phyloP scores from a whole-genome alignment of 2,329 filamentous ascomycete genomes.

The Chaetothyriales sp. region DNA sequence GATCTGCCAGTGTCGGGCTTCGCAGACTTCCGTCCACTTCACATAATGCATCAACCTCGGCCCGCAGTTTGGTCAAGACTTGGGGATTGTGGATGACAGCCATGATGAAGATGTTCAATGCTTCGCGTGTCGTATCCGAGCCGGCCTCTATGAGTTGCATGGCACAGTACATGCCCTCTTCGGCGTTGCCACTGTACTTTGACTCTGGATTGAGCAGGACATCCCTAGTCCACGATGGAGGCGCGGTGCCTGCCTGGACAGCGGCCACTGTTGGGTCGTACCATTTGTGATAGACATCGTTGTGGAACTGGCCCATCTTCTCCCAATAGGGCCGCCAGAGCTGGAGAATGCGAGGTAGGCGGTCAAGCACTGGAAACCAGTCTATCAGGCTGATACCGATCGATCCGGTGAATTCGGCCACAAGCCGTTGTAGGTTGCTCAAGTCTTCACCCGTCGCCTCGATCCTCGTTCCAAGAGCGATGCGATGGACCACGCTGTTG shows the following conservation, averaged over 20 bases:
- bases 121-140: conserved; percentile 30
- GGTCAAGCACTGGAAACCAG: conserved; percentile 24
- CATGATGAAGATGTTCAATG: conserved; percentile 22
- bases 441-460: conserved; percentile 21
- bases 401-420: conserved; percentile 22
- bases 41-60: conserved; percentile 13
- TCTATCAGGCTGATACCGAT: conserved; percentile 24
- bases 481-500: conserved; percentile 24
- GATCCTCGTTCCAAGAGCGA: conserved; percentile 23
- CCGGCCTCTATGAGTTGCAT: conserved; percentile 30
- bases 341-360: conserved; percentile 22
- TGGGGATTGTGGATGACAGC: conserved; percentile 18
- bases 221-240: conserved; percentile 25
- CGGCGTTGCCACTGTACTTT: conserved; percentile 21
- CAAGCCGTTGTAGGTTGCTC: conserved; percentile 23
- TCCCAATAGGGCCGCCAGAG: conserved; percentile 23
- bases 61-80: conserved; percentile 14
- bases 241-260: conserved; percentile 19
- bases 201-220: conserved; percentile 20
- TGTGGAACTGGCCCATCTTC: conserved; percentile 22
- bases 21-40: conserved; percentile 6
- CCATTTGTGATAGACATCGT: conserved; percentile 23
- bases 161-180: conserved; percentile 29
- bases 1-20: conserved; percentile 16
- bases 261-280: conserved; percentile 21